Evolutionary conservation across 495 filamentous ascomycete species (phyloP).

Genomic region (Aspergillus cavernicola): DNA sequence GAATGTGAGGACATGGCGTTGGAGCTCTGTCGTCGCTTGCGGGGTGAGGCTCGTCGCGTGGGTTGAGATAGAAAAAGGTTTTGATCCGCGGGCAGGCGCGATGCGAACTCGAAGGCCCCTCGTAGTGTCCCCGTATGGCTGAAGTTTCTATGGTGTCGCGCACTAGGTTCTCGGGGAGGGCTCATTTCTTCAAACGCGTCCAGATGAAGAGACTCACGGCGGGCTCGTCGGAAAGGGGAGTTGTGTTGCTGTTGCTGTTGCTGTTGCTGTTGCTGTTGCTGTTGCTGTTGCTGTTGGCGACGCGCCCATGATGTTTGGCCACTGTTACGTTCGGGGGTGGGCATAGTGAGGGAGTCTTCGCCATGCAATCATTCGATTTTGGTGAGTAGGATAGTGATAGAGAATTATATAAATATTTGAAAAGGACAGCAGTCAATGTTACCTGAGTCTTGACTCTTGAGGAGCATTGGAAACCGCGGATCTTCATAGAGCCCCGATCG

Average conservation of each 20-base stretch:
- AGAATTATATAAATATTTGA: too few relatives aligned
- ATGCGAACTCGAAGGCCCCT: slow-evolving; percentile 32
- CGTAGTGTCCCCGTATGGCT: slow-evolving; percentile 36
- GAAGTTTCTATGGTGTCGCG: slow-evolving; percentile 28
- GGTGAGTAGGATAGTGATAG: neutral
- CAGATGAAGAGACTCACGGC: slow-evolving; percentile 26
- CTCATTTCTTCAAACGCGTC: slow-evolving; percentile 30
- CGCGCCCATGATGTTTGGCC: slow-evolving; percentile 21
- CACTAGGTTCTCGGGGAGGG: slow-evolving; percentile 26
- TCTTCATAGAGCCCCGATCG: slow-evolving; percentile 3
- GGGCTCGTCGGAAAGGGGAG: slow-evolving; percentile 38
- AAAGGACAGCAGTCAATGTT: too few relatives aligned
- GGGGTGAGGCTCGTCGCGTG: slow-evolving; percentile 11
- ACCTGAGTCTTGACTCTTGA: too few relatives aligned
- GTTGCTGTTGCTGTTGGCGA: slow-evolving; percentile 25
- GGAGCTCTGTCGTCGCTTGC: slow-evolving; percentile 13
- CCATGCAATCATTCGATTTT: slow-evolving; percentile 4
- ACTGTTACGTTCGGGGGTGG: slow-evolving; percentile 22
- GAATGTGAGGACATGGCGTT: slow-evolving; percentile 25
- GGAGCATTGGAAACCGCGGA: neutral
- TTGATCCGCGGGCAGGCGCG: slow-evolving; percentile 25
- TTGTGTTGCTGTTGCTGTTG: slow-evolving; percentile 15
- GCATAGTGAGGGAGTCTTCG: slow-evolving; percentile 18
- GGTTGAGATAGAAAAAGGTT: slow-evolving; percentile 12
- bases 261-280: slow-evolving; percentile 16